Percentiles rank a stretch among this genome's conserved stretches.
Conservation (phyloP, 2,329 filamentous ascomycete genomes). For the Neoscytalidium dimidiatum region DNA sequence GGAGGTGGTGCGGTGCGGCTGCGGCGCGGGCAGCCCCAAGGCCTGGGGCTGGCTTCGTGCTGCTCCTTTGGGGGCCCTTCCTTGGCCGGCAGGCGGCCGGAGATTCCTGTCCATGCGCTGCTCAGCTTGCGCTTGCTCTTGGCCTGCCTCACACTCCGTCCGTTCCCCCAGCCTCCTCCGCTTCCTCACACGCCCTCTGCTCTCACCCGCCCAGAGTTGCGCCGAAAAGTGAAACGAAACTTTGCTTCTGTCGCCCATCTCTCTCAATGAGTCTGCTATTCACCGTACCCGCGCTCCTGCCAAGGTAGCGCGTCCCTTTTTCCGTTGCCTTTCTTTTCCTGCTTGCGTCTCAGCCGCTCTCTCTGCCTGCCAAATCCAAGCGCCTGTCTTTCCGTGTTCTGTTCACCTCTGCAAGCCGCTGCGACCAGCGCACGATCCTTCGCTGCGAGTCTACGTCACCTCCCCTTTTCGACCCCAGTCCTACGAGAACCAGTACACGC, state of each 20-base stretch:
- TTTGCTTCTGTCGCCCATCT: neutral
- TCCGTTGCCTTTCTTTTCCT: slow-evolving; percentile 16
- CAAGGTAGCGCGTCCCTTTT: slow-evolving; percentile 30
- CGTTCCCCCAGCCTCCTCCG: slow-evolving; percentile 14
- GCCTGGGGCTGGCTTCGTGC: neutral
- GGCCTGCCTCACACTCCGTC: slow-evolving; percentile 13
- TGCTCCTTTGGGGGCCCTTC: neutral
- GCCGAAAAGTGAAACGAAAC: slow-evolving; percentile 11
- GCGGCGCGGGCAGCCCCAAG: slow-evolving; percentile 15
- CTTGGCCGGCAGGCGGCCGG: slow-evolving; percentile 3
- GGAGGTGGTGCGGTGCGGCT: slow-evolving; percentile 15
- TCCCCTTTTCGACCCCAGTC: slow-evolving; percentile 11
- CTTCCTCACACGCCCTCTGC: neutral
- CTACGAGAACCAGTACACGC: neutral
- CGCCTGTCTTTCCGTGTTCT: slow-evolving; percentile 21
- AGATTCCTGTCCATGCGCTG: slow-evolving; percentile 10
- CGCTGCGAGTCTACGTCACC: slow-evolving; percentile 20
- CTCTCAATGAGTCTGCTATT: slow-evolving; percentile 12
- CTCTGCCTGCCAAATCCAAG: slow-evolving; percentile 18
- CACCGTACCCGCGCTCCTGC: slow-evolving; percentile 11
- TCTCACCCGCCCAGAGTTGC: neutral
- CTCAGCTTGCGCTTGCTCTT: slow-evolving; percentile 3
- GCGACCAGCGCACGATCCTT: slow-evolving; percentile 19
- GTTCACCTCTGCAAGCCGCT: slow-evolving; percentile 8
- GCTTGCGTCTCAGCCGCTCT: slow-evolving; percentile 18